Evolutionary conservation across 441 rosid species (phyloP).

Genomic region (Raphanus hybrid): DNA sequence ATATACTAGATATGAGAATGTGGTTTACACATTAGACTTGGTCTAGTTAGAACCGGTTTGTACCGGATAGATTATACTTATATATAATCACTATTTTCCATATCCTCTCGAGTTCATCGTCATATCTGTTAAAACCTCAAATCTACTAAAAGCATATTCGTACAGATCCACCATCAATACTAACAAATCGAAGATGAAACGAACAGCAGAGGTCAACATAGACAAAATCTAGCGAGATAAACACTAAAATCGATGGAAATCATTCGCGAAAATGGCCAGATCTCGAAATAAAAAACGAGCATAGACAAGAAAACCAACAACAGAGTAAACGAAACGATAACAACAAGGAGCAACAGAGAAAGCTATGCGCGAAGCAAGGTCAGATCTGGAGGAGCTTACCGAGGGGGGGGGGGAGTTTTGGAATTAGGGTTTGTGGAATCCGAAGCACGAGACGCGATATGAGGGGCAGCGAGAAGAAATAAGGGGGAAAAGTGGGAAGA

Average conservation of each 20-base stretch:
- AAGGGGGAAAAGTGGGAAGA: not conserved
- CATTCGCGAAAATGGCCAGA: conserved; percentile 2
- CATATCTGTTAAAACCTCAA: not conserved
- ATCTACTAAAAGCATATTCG: not conserved
- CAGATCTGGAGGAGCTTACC: conserved; percentile 37
- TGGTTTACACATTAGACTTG: not conserved
- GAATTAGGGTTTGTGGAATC: conserved; percentile 29
- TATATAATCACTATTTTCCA: no score
- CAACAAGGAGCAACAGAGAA: not conserved
- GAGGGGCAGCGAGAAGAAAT: conserved; percentile 17
- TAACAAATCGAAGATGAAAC: not conserved
- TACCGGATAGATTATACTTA: not conserved
- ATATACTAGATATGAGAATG: not conserved
- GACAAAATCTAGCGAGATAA: not conserved
- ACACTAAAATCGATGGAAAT: not conserved
- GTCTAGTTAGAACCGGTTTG: not conserved
- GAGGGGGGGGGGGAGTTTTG: conserved; percentile 24
- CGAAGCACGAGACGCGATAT: conserved; percentile 17
- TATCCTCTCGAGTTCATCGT: not conserved
- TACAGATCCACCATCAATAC: not conserved
- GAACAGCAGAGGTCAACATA: not conserved
- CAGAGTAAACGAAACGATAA: not conserved
- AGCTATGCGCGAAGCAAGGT: conserved; percentile 2
- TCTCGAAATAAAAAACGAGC: conserved; percentile 17
- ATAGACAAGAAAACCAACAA: not conserved